These are phyloP conservation scores for Dacryopinax spathularia DNA, from an alignment of 768 basidiomycete genomes.

Conservation along the genomic window DNA sequence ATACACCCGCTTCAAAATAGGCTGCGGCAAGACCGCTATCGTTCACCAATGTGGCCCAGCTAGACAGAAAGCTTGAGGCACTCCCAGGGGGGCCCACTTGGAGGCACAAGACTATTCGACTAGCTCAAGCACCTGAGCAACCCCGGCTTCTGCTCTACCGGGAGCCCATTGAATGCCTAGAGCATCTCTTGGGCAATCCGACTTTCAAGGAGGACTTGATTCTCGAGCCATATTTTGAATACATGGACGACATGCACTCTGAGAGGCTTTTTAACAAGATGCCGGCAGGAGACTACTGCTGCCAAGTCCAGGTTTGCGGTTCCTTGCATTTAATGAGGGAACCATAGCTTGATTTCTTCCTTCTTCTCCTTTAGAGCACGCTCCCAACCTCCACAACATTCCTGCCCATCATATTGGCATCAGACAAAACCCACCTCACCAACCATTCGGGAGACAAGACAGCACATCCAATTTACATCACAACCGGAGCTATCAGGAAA, in stretches of 20 bases:
- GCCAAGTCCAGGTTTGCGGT: background rate
- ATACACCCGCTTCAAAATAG: background rate
- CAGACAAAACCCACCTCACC: conserved; percentile 26
- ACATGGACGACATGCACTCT: background rate
- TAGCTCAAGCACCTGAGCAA: conserved; percentile 7
- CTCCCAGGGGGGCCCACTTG: background rate
- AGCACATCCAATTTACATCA: conserved; percentile 24
- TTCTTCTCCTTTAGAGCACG: background rate
- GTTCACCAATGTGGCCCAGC: background rate
- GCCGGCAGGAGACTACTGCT: background rate
- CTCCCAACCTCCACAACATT: conserved; percentile 14
- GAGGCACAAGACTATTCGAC: background rate
- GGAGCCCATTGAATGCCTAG: conserved; percentile 20
- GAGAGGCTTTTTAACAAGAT: background rate
- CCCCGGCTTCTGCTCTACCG: conserved; percentile 21
- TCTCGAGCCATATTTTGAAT: background rate
- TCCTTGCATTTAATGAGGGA: background rate
- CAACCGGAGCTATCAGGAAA: conserved; percentile 23
- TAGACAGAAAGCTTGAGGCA: background rate
- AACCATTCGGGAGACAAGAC: conserved; percentile 21
- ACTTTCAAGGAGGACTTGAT: conserved; percentile 12
- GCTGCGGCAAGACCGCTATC: background rate
- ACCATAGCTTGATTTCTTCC: background rate
- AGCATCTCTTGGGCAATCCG: conserved; percentile 19
- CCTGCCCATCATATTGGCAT: conserved; percentile 20